phyloP scores from a whole-genome alignment of 352 stramenopile species.

The Globisporangium takayamanum region DNA sequence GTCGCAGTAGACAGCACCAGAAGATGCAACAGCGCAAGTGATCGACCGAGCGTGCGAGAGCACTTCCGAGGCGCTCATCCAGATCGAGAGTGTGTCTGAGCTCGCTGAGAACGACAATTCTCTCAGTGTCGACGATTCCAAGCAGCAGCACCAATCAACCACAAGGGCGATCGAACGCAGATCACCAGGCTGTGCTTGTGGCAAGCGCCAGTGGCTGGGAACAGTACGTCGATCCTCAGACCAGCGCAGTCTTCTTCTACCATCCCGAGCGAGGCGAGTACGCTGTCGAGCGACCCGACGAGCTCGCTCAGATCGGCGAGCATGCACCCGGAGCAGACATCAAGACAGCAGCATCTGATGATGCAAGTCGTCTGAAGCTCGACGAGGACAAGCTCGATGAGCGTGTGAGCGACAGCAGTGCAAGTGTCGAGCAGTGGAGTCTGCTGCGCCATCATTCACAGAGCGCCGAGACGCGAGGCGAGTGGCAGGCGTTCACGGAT shows the following conservation, averaged over 20 bases:
- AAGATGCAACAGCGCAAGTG: background rate
- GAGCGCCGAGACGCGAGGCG: conserved; percentile 17
- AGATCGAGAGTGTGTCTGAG: too few species aligned
- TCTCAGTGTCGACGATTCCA: too few species aligned
- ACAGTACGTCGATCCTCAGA: conserved; percentile 8
- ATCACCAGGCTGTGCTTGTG: conserved; percentile 8
- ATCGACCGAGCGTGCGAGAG: conserved; percentile 1
- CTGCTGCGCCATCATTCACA: conserved; percentile 20
- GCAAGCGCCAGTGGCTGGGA: conserved; percentile 19
- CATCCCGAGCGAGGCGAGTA: conserved; percentile 13
- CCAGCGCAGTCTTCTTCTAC: conserved; percentile 12
- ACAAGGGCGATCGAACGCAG: background rate
- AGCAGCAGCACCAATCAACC: background rate
- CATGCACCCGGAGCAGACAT: background rate
- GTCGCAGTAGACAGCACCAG: conserved; percentile 36
- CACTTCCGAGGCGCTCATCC: too few species aligned
- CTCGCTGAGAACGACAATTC: background rate
- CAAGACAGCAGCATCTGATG: background rate
- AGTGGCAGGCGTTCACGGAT: conserved; percentile 62
- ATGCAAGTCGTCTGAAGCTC: background rate
- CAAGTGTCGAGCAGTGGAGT: conserved; percentile 9
- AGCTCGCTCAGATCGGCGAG: conserved; percentile 8
- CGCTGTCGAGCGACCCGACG: background rate
- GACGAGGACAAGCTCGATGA: background rate
- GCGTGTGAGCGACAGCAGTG: background rate